These are phyloP conservation scores for Raddia guianensis DNA, from an alignment of 176 grass and related monocot genomes.

Conservation along the genomic window DNA sequence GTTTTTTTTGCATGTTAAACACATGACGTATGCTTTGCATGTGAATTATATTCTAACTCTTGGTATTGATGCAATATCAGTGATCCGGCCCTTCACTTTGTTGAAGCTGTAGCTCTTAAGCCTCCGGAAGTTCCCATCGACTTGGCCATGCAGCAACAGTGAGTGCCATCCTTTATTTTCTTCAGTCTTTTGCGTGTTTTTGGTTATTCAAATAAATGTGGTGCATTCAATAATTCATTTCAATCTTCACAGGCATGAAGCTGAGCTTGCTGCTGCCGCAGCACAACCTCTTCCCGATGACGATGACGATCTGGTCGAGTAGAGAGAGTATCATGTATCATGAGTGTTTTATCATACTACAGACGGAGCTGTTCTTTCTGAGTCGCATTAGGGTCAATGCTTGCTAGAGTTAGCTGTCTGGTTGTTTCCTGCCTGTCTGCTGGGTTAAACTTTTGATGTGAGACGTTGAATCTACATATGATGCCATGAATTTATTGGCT, in stretches of 20 bases:
- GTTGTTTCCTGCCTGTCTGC: slow-evolving; percentile 6
- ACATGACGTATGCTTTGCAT: not conserved
- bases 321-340: slow-evolving; percentile 46
- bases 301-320: slow-evolving; percentile 76
- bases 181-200: not conserved
- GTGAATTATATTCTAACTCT: not conserved
- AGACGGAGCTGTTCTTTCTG: slow-evolving; percentile 27
- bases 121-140: slow-evolving; percentile 82
- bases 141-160: slow-evolving; percentile 86
- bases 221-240: not conserved
- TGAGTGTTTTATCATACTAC: not conserved
- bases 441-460: slow-evolving; percentile 37
- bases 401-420: slow-evolving; percentile 20
- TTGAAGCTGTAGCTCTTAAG: slow-evolving; percentile 79
- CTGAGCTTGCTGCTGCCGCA: slow-evolving; percentile 63
- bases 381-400: slow-evolving; percentile 41
- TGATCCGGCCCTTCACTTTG: slow-evolving; percentile 71
- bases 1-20: not conserved
- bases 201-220: not conserved
- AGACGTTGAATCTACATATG: slow-evolving; percentile 32
- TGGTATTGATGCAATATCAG: slow-evolving; percentile 37
- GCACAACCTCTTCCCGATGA: slow-evolving; percentile 84
- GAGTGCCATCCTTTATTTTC: slow-evolving; percentile 31
- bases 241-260: slow-evolving; percentile 53
- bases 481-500: slow-evolving; percentile 51